These are phyloP conservation scores for Hibiscus trionum DNA, from an alignment of 345 rosid species.

Conservation along the genomic window DNA sequence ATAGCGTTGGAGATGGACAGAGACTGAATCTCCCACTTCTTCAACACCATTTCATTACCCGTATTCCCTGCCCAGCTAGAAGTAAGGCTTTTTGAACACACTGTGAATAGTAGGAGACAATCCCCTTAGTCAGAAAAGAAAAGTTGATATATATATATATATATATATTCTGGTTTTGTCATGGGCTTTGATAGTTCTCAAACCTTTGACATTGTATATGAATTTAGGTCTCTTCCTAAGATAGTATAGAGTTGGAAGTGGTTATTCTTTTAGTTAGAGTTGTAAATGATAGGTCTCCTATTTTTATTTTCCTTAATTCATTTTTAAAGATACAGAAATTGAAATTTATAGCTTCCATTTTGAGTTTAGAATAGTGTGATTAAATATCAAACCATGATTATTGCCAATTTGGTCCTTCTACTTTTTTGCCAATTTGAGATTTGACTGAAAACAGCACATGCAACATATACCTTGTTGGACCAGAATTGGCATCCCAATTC, in stretches of 20 bases:
- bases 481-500: neutral
- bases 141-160: neutral
- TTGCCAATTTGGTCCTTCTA: neutral
- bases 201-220: neutral
- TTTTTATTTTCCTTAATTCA: neutral
- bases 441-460: neutral
- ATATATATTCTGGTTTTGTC: neutral
- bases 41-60: neutral
- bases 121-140: neutral
- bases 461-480: no score
- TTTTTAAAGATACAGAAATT: neutral
- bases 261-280: neutral
- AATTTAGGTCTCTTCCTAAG: neutral
- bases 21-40: neutral
- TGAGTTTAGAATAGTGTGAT: neutral
- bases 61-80: neutral
- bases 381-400: neutral
- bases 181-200: neutral
- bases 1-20: neutral
- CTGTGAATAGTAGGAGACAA: neutral
- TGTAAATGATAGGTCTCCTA: conserved; percentile 1
- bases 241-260: neutral
- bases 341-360: neutral
- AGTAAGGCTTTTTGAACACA: neutral
- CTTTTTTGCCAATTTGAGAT: neutral